Base-by-base conservation (phyloP, 305 asterid species). In the Andrographis paniculata region DNA sequence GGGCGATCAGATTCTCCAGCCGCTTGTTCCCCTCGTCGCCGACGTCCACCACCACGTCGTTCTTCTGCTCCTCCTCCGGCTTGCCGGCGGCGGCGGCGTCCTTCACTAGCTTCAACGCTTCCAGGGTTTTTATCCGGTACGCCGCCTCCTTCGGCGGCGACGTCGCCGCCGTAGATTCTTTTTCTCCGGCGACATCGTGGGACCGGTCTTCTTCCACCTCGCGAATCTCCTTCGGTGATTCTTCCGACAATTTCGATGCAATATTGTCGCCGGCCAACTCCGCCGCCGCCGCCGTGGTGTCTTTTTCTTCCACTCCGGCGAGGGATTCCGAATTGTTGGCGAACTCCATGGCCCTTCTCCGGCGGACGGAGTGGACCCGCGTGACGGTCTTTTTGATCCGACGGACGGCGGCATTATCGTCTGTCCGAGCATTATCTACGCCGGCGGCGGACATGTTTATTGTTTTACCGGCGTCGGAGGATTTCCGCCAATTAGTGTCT, bases 1-100 rank as follows among this genome's bases (percentile, higher is more conserved):
- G 64, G 3, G 96, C 99, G 9, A 92, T 92, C 67, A 92, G 59
- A 64, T 84, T 84, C 71, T 92, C 95, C 17, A 92, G 73, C 59
- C 97, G 74, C 59, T 65, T 68, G 42, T 66, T 88, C 40, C 93
- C 72, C 53, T 88, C 93, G 7, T 75, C 47, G 28, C 78, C 85
- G 11, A 69, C 69, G 42, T 84, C 95, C 76, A 69, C 8, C 6
- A 24, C 69, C 7, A 63, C 68, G 39, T 63, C 68, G 39, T 63
- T 77, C 40, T 77, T 68, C 57, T 71, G 63, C 35, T 76, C 78
- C 36, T 57, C 75, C 1, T 47, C 23, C n/a, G 38, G 2, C 38
- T 33, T 0, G 14, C 12, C 13, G 30, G 8, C n/a, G 13, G 9
- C 38, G 38, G n/a, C n/a, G n/a, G n/a, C n/a, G n/a, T n/a, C n/a